A percentile compares a stretch with the other conserved stretches of the same genome.
phyloP scores from a whole-genome alignment of 371 early-diverging fungal genomes.

The Syncephalis fuscata region DNA sequence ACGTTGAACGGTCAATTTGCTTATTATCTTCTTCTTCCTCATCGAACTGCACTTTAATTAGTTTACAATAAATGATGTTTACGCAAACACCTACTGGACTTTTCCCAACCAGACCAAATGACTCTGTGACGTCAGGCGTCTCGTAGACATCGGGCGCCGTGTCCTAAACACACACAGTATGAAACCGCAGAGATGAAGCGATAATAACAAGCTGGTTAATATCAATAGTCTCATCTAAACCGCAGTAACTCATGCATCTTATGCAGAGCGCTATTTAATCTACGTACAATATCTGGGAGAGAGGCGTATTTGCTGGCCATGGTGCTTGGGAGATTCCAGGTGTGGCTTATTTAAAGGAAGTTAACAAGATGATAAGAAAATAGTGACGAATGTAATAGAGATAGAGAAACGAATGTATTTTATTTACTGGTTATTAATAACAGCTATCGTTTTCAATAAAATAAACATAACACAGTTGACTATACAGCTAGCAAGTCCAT shows the following conservation, averaged over 20 bases:
- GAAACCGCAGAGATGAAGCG: background rate
- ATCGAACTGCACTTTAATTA: too few relatives aligned
- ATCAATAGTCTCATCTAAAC: too few relatives aligned
- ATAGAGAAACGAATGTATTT: too few relatives aligned
- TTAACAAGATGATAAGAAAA: background rate
- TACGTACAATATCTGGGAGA: constrained; percentile 47
- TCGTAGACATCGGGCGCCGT: constrained; percentile 77
- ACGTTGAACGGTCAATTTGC: background rate
- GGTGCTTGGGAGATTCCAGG: background rate
- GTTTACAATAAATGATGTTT: too few relatives aligned
- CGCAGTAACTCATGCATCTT: constrained; percentile 2
- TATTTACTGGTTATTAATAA: too few relatives aligned
- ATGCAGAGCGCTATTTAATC: background rate
- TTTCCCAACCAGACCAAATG: constrained; percentile 22
- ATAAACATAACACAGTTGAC: too few relatives aligned
- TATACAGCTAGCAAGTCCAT: too few relatives aligned
- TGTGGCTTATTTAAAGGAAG: background rate
- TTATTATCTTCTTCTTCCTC: background rate
- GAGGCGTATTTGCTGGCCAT: constrained; percentile 49
- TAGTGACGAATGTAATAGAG: too few relatives aligned
- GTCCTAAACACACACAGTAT: constrained; percentile 19
- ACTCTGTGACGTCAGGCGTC: constrained; percentile 44
- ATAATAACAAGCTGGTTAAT: too few relatives aligned
- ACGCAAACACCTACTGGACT: constrained; percentile 28
- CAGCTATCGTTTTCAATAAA: too few relatives aligned